Evolutionary conservation across 805 yeast species (phyloP).

Genomic region (Sporopachydermia lactativora): DNA sequence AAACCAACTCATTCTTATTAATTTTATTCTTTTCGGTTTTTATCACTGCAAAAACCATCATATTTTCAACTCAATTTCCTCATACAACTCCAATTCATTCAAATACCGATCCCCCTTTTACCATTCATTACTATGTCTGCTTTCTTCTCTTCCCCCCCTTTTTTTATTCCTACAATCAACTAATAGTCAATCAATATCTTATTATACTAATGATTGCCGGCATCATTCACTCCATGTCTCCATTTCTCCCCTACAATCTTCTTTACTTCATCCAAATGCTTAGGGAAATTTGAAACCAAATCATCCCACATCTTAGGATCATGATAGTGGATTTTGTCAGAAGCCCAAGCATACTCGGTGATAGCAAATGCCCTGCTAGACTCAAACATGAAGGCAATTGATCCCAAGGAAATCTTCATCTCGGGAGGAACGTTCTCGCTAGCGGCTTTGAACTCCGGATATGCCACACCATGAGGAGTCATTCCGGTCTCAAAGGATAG

Average conservation of each 20-base stretch:
- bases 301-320: conserved; percentile 9
- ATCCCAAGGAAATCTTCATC: conserved; percentile 13
- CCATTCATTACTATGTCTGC: too few relatives aligned
- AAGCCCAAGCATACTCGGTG: conserved; percentile 11
- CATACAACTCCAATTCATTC: too few relatives aligned
- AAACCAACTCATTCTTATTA: too few relatives aligned
- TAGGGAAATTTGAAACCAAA: conserved; percentile 6
- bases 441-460: conserved; percentile 14
- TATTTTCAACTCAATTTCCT: too few relatives aligned
- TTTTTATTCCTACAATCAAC: too few relatives aligned
- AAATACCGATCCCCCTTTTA: too few relatives aligned
- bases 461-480: conserved; percentile 18
- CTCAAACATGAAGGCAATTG: conserved; percentile 19
- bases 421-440: conserved; percentile 11
- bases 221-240: neutral
- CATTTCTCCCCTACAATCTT: neutral
- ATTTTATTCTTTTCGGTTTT: too few relatives aligned
- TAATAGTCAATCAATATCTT: too few relatives aligned
- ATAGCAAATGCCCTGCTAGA: conserved; percentile 13
- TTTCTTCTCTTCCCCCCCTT: too few relatives aligned
- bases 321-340: conserved; percentile 7
- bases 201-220: too few relatives aligned
- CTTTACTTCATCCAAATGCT: conserved; percentile 5
- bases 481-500: conserved; percentile 18
- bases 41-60: too few relatives aligned